Conservation (phyloP, 495 filamentous ascomycete genomes). For the Bryoglossum gracile region DNA sequence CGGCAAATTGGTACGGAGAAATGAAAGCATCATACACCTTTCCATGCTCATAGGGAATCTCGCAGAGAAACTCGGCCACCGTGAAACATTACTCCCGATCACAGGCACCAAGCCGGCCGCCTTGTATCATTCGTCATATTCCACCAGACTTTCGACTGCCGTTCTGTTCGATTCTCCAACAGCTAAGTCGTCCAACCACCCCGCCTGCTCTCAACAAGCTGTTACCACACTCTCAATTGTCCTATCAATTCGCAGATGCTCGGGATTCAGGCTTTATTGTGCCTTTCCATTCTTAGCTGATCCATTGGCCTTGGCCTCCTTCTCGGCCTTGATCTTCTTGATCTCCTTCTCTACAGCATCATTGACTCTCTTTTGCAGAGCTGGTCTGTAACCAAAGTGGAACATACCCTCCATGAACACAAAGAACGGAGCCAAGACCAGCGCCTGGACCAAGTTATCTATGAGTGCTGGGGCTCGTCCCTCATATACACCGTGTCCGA, state of each 20-base stretch:
- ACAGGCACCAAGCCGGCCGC: too few relatives aligned
- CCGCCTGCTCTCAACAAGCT: not conserved
- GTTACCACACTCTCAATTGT: not conserved
- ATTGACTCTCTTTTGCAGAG: constrained; percentile 72
- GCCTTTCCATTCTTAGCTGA: constrained; percentile 32
- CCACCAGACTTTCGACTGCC: not conserved
- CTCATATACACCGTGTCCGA: constrained; percentile 89
- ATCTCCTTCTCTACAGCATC: constrained; percentile 65
- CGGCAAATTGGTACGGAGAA: not conserved
- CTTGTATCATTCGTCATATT: not conserved
- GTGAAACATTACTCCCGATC: not conserved
- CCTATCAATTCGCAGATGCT: not conserved
- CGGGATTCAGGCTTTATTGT: constrained; percentile 15
- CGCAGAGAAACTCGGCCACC: not conserved
- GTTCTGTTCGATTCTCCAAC: not conserved
- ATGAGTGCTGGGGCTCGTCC: constrained; percentile 79
- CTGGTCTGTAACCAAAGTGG: constrained; percentile 80
- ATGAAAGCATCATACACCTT: too few relatives aligned
- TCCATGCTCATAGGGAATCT: too few relatives aligned
- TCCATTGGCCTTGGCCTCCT: constrained; percentile 22
- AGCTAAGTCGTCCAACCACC: not conserved
- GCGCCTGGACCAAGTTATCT: constrained; percentile 84
- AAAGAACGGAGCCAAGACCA: constrained; percentile 95
- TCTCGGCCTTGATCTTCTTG: constrained; percentile 45
- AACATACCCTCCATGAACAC: constrained; percentile 96